Base-by-base conservation (phyloP, 495 filamentous ascomycete species). In the Talaromyces nanjingensis region DNA sequence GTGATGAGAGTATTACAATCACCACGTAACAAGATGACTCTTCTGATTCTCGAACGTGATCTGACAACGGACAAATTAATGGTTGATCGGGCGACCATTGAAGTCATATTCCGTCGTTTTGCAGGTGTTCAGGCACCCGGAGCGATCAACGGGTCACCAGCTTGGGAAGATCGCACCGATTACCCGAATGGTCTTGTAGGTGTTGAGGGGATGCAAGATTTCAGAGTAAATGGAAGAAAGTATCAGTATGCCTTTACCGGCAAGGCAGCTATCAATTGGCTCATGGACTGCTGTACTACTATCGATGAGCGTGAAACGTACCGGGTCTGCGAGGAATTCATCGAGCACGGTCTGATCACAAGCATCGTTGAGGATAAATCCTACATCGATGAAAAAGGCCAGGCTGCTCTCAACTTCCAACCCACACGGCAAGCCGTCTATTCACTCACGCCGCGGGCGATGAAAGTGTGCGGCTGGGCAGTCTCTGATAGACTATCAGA, bases 281-380 rank as follows among this genome's bases (percentile, higher is more conserved):
- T 96, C 63, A 89, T 96, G 84, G 91, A 96, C 72, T 96, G 91
- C 76, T 91, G 86, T 69, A 93, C 89, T 5, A 89, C 89, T 25
- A 89, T 96, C 24, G 91, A 96, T 71, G 81, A 86, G 55, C 78
- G 87, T 54, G 91, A 96, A 70, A 87, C 88, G 0, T 77, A 82
- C 52, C 89, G 91, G 68, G 84, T 94, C 53, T 83, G 82, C 42
- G 79, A 82, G 6, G 74, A 89, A 12, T 94, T 96, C 68, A 80
- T 92, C 55, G 79, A 87, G 55, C 84, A 89, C 64, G 86, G 87
- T 2, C 81, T 94, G 55, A 88, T 93, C 67, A 81, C 83, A 12
- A 4, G 24, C 66, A 77, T 85, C 37, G 82, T 87, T 64, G 81
- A 82, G 63, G 89, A 91, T 68, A 79, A 84, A 52, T 70, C 79